A percentile compares a stretch with the other conserved stretches of the same genome.
Conservation (phyloP, 2,329 filamentous ascomycete genomes). For the Elsinoe batatas region DNA sequence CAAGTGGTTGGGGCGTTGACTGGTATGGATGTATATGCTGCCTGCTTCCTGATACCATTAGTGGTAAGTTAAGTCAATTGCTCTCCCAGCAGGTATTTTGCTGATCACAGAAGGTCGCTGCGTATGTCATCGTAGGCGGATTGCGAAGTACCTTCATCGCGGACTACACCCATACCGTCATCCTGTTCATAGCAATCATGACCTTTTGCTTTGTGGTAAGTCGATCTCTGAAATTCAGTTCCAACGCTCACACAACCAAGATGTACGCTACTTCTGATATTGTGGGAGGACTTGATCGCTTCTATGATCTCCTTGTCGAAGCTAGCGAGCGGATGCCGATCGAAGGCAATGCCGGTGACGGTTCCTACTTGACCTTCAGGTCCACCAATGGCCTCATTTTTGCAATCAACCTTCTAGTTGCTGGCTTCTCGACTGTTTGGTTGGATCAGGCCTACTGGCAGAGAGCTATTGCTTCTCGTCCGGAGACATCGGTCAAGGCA, state of each 20-base stretch:
- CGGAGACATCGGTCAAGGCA: constrained; percentile 24
- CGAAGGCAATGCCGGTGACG: constrained; percentile 24
- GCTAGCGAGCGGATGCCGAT: constrained; percentile 24
- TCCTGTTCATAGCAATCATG: constrained; percentile 31
- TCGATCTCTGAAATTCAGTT: background rate
- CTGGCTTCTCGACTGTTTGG: constrained; percentile 26
- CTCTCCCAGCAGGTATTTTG: background rate
- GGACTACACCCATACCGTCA: constrained; percentile 28
- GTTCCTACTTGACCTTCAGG: constrained; percentile 30
- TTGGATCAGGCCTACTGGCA: constrained; percentile 37
- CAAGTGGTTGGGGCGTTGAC: constrained; percentile 36
- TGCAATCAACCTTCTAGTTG: constrained; percentile 26
- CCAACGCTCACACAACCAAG: constrained; percentile 18
- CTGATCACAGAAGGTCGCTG: constrained; percentile 13
- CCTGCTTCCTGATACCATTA: constrained; percentile 35
- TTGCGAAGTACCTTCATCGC: constrained; percentile 30
- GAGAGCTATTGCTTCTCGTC: constrained; percentile 28
- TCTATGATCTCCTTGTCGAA: constrained; percentile 27
- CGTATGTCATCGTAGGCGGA: constrained; percentile 24
- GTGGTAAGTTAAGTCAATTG: constrained; percentile 24
- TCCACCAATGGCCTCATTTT: constrained; percentile 37
- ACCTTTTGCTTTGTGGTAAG: constrained; percentile 16
- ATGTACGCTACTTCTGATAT: constrained; percentile 26
- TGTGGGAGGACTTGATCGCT: constrained; percentile 26
- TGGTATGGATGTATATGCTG: constrained; percentile 38